A percentile compares a stretch with the other conserved stretches of the same genome.
These are phyloP conservation scores for Diutina scorzettiae DNA, from an alignment of 1,139 yeast genomes.

Conservation along the genomic window DNA sequence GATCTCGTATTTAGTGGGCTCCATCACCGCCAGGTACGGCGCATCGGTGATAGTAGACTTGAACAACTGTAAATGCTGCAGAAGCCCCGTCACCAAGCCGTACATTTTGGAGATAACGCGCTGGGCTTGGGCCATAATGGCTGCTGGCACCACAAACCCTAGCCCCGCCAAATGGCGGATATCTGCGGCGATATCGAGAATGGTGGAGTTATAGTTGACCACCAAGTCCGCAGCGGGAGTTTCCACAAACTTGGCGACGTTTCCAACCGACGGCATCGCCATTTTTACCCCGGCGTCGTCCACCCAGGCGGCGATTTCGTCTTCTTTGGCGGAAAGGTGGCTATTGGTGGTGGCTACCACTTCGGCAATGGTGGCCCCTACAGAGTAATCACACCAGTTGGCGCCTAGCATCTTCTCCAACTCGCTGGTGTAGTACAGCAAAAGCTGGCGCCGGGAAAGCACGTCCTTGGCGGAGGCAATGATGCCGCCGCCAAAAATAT, in stretches of 20 bases:
- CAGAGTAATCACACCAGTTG: conserved; percentile 66
- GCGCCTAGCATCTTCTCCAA: conserved; percentile 38
- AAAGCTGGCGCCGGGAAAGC: neutral
- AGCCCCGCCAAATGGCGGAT: conserved; percentile 23
- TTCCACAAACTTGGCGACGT: conserved; percentile 9
- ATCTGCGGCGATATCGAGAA: conserved; percentile 35
- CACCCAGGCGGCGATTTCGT: conserved; percentile 39
- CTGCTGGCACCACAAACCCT: conserved; percentile 47
- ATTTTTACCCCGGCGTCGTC: conserved; percentile 8
- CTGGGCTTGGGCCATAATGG: conserved; percentile 23
- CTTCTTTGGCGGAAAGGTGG: conserved; percentile 29
- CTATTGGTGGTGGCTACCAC: conserved; percentile 36
- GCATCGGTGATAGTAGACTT: conserved; percentile 15
- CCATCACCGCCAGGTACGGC: conserved; percentile 25
- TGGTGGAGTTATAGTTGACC: conserved; percentile 47
- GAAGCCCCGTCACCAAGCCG: conserved; percentile 46
- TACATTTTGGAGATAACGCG: conserved; percentile 32
- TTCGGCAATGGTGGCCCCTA: conserved; percentile 50
- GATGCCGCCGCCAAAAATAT: neutral
- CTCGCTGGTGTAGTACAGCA: conserved; percentile 14
- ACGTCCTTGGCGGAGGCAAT: neutral
- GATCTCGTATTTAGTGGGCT: conserved; percentile 23
- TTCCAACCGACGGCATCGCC: conserved; percentile 7
- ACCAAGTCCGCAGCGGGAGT: conserved; percentile 6
- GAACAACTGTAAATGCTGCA: conserved; percentile 27